Evolutionary conservation across 1,284 basidiomycete species (phyloP), one percentile per base, ranked within the genome.

Genomic region (Cryptococcus wingfieldii): DNA sequence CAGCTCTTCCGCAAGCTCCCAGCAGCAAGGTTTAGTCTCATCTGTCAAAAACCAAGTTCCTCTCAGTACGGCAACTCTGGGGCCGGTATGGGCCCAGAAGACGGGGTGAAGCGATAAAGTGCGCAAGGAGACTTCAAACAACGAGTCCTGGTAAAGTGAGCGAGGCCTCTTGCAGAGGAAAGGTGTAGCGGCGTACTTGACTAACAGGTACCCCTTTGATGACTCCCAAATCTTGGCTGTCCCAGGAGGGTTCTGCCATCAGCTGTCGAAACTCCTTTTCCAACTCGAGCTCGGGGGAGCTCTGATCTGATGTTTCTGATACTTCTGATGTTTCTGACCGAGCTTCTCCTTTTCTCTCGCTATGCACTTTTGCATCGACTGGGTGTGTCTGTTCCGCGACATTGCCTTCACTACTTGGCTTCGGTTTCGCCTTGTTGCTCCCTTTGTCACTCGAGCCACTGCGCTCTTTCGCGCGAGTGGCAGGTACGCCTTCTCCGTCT

Each of bases 361-460:
- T 53, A 42, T 66, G 57, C 13, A 41, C 52, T 49, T 58, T 59
- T 19, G 63, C 53, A 42, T 58, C 53, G 7, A 53, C 14, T 7
- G 50, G 54, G 41, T 58, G 60, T 25, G 51, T 52, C 18, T 51
- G 51, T 12, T 39, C 38, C 18, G 51, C 53, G 5, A 51, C 43
- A 18, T 53, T 23, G 37, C 56, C 51, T 14, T 34, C 38, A 44
- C 54, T 50, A 34, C 55, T 51, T 16, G 9, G 51, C 16, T 81
- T 76, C 70, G 84, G 82, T 65, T 82, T 83, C 72, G 88, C 86
- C 60, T 82, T 80, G 4, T 50, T 46, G 54, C 59, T 66, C 51
- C 63, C 59, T 42, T 51, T 56, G n/a, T 50, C 58, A 14, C 31
- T 49, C 46, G 31, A 34, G 31, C 31, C 7, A 10, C 31, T 28